Base-by-base conservation (phyloP, 805 yeast species). In the Saturnispora sanitii region DNA sequence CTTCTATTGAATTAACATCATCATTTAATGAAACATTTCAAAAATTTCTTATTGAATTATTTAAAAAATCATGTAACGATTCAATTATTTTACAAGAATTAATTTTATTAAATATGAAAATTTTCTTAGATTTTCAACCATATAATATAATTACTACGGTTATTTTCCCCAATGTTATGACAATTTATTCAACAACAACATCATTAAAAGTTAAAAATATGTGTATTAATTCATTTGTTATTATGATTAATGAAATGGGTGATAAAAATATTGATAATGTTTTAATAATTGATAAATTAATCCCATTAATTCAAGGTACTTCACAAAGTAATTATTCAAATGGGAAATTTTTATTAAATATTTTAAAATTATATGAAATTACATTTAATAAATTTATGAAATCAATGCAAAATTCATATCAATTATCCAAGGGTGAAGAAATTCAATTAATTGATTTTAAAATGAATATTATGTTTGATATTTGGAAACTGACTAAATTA, bases 181-280 rank as follows among this genome's bases (percentile, higher is more conserved):
- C 69, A 34, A 70, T 85, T 6, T 92, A 90, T 60, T 73, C 86
- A 29, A 81, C 85, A 34, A 92, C 98, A 1, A 84, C 88, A 0
- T 76, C 92, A 22, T 65, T 88, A 26, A 76, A 82, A 4, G 82
- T 92, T 21, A 90, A 92, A 53, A 64, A 81, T 15, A 68, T 75
- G 13, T 74, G 92, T 2, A 66, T 86, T 18, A 62, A 68, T 16
- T 68, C 83, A 1, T 77, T 87, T 50, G 67, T 72, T 12, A 53
- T 63, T 35, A 60, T 87, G 51, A 70, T 83, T 15, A 48, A 48
- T 30, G 61, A 55, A 7, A 44, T 51, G 48, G 40, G 47, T 7
- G 64, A 68, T 17, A 77, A 77, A 45, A 70, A 76, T 5, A 68
- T 87, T 40, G 95, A 88, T 50, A 77, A 75, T 48, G 71, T 75